Evolutionary conservation across 177 flowering plant species (phyloP).

Genomic region (Telopea speciosissima): DNA sequence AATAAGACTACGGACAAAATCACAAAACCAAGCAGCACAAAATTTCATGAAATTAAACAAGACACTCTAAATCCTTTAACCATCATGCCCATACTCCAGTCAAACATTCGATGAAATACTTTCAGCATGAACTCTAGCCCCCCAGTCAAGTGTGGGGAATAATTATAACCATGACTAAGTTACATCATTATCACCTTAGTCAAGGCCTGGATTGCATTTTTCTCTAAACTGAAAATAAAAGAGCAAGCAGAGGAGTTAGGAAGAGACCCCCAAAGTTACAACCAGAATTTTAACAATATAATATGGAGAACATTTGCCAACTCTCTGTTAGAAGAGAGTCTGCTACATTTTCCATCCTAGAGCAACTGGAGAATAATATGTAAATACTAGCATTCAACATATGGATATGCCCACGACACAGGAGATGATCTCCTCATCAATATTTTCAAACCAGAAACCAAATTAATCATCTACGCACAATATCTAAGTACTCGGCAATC

Average conservation of each 20-base stretch:
- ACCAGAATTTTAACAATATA: neutral
- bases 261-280: neutral
- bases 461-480: neutral
- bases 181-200: neutral
- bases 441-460: too few species aligned
- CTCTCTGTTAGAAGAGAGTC: neutral
- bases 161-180: neutral
- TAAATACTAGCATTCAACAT: neutral
- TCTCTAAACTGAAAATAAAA: neutral
- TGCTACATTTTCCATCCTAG: neutral
- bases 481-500: neutral
- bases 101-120: neutral
- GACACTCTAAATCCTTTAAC: neutral
- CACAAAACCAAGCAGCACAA: neutral
- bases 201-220: neutral
- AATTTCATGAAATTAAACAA: neutral
- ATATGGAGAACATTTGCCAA: neutral
- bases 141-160: neutral
- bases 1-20: neutral
- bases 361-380: neutral
- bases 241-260: neutral
- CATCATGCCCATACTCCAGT: neutral
- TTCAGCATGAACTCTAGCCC: neutral
- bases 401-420: neutral
- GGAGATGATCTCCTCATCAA: neutral